Evolutionary conservation across 176 grass and related monocot genomes (phyloP).

Genomic region (Saccharum spontaneum): DNA sequence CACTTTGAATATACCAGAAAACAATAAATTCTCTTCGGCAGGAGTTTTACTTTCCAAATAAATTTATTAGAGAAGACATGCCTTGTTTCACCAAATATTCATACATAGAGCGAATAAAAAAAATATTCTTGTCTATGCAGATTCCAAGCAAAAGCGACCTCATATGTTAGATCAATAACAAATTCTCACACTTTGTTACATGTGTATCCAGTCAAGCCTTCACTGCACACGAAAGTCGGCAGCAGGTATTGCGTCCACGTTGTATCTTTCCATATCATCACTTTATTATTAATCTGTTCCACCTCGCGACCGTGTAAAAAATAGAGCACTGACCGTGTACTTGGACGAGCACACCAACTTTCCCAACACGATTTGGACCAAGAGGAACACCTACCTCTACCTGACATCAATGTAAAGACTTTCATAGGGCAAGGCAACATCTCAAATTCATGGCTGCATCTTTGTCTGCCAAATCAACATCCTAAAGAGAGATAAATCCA

Average conservation of each 20-base stretch:
- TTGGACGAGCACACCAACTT: not conserved
- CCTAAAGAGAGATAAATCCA: too few relatives aligned
- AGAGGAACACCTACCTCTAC: not conserved
- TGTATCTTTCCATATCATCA: not conserved
- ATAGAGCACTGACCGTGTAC: not conserved
- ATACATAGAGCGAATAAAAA: conserved; percentile 33
- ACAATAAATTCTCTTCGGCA: too few relatives aligned
- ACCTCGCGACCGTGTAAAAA: too few relatives aligned
- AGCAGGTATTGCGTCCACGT: not conserved
- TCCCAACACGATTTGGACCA: not conserved
- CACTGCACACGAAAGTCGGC: not conserved
- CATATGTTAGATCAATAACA: not conserved
- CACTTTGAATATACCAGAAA: too few relatives aligned
- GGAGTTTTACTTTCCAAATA: not conserved
- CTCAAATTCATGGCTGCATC: too few relatives aligned
- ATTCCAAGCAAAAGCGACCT: too few relatives aligned
- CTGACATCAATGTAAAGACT: not conserved
- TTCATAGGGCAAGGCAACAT: too few relatives aligned
- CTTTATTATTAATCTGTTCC: too few relatives aligned
- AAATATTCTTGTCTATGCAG: too few relatives aligned
- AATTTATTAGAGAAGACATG: not conserved
- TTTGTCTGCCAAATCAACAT: too few relatives aligned
- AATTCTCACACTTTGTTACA: too few relatives aligned
- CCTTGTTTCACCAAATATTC: not conserved
- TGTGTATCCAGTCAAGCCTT: too few relatives aligned